phyloP scores from a whole-genome alignment of 2,329 filamentous ascomycete species.

The Tolypocladium sp. region DNA sequence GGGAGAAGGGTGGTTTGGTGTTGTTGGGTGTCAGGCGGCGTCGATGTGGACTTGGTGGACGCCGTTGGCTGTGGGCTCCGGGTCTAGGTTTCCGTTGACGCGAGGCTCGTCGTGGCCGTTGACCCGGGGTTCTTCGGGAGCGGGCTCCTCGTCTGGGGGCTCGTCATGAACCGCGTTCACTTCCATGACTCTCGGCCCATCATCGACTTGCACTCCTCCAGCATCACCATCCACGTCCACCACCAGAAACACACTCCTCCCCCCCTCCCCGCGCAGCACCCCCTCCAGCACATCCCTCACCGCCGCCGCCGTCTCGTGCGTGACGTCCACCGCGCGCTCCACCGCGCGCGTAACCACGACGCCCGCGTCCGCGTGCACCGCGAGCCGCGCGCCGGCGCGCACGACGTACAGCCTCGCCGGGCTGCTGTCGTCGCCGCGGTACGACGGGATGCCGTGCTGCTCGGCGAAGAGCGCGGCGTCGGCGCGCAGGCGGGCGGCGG shows the following conservation, averaged over 20 bases:
- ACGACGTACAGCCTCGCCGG: neutral
- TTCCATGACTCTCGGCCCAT: neutral
- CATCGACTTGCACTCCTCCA: neutral
- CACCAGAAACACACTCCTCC: constrained; percentile 13
- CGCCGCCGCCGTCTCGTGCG: constrained; percentile 4
- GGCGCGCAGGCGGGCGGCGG: neutral
- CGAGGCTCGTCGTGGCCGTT: neutral
- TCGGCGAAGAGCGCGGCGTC: neutral
- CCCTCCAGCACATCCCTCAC: constrained; percentile 17
- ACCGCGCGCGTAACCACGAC: neutral
- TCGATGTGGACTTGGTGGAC: neutral
- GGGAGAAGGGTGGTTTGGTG: no score
- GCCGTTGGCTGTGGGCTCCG: neutral
- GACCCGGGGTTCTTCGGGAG: neutral
- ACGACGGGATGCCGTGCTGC: neutral
- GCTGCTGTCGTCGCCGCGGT: neutral
- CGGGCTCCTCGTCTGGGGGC: neutral
- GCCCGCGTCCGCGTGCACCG: neutral
- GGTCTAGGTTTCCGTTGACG: neutral
- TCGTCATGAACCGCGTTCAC: neutral
- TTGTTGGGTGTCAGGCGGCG: neutral
- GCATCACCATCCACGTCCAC: constrained; percentile 10
- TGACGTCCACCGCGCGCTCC: neutral
- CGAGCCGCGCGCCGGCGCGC: neutral
- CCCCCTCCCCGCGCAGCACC: constrained; percentile 14